Conservation (phyloP, 2,329 filamentous ascomycete genomes). For the Anisogramma anomala region DNA sequence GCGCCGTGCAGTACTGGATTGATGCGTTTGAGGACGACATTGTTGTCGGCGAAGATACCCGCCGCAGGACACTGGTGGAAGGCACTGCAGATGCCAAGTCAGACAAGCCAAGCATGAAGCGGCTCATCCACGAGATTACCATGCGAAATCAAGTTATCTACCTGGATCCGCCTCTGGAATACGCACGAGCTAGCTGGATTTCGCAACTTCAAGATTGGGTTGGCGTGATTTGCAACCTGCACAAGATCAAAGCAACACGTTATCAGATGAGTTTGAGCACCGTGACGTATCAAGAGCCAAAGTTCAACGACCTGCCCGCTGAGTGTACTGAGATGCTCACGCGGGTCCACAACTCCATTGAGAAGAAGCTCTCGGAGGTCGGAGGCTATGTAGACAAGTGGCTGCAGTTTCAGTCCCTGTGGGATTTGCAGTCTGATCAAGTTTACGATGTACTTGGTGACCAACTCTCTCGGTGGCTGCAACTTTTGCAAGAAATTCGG, state of each 20-base stretch:
- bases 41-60: constrained; percentile 34
- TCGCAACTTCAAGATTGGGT: constrained; percentile 88
- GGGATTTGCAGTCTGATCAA: constrained; percentile 93
- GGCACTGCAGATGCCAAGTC: constrained; percentile 31
- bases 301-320: constrained; percentile 75
- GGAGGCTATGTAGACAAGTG: constrained; percentile 89
- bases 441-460: constrained; percentile 89
- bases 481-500: constrained; percentile 90
- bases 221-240: constrained; percentile 79
- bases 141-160: constrained; percentile 99
- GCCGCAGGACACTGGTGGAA: constrained; percentile 35
- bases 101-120: constrained; percentile 54
- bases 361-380: constrained; percentile 70
- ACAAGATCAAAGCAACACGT: constrained; percentile 86
- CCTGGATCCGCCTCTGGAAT: constrained; percentile 85
- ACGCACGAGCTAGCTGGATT: constrained; percentile 86
- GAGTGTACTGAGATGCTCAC: constrained; percentile 70
- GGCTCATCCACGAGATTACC: constrained; percentile 78
- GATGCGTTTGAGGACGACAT: constrained; percentile 62
- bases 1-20: constrained; percentile 80
- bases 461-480: constrained; percentile 83
- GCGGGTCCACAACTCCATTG: constrained; percentile 71
- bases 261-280: constrained; percentile 82
- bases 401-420: constrained; percentile 96
- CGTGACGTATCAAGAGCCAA: constrained; percentile 49